Conservation (phyloP, 192 early-diverging fungal genomes). For the Podila epicladia region DNA sequence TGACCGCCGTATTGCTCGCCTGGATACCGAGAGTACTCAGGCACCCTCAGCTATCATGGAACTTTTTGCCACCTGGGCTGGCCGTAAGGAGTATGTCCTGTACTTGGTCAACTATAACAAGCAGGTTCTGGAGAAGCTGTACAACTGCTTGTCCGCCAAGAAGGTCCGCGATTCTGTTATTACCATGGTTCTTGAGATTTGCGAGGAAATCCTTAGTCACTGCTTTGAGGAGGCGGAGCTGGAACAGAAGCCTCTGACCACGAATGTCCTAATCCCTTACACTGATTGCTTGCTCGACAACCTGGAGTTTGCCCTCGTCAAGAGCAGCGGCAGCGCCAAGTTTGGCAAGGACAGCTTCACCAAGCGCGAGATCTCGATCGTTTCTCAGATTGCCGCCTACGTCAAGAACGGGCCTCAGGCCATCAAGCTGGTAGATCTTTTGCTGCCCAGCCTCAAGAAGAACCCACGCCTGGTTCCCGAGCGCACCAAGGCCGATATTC, state of each 20-base stretch:
- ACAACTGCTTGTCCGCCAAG: constrained; percentile 80
- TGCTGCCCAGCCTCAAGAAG: constrained; percentile 86
- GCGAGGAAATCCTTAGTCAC: constrained; percentile 72
- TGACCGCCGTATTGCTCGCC: constrained; percentile 70
- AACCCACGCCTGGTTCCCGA: constrained; percentile 78
- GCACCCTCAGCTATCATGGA: constrained; percentile 81
- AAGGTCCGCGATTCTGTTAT: constrained; percentile 82
- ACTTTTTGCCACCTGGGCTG: constrained; percentile 83
- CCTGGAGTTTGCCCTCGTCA: constrained; percentile 60
- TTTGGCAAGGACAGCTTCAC: constrained; percentile 65
- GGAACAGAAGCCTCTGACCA: constrained; percentile 49
- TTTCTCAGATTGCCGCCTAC: constrained; percentile 80
- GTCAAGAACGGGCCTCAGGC: constrained; percentile 75
- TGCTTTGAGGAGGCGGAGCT: constrained; percentile 62
- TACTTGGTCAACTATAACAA: constrained; percentile 75
- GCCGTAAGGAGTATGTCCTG: constrained; percentile 64
- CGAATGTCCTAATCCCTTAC: constrained; percentile 60
- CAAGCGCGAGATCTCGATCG: constrained; percentile 80
- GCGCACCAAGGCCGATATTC: constrained; percentile 84
- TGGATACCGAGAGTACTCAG: constrained; percentile 90
- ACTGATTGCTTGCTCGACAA: constrained; percentile 68
- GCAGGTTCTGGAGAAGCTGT: constrained; percentile 72
- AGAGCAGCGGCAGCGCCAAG: constrained; percentile 54
- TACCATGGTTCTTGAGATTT: constrained; percentile 74
- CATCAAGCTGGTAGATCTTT: constrained; percentile 75